Evolutionary conservation across 805 yeast species (phyloP), one percentile per base, ranked within the genome.

Genomic region (Ogataea pignaliae): DNA sequence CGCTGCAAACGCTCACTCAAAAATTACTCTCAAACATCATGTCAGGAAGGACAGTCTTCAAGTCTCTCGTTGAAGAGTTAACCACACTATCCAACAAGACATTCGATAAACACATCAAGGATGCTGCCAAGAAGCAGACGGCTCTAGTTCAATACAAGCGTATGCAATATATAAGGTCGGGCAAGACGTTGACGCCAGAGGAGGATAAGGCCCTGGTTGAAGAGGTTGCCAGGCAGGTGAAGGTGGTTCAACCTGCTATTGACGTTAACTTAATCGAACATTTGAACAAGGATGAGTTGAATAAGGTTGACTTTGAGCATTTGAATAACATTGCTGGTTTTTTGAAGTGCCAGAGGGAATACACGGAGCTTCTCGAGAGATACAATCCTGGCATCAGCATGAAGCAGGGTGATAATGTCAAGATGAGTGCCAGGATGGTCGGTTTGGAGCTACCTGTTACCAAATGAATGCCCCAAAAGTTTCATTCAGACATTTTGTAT

Each of bases 311-410:
- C 34, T 48, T 48, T 43, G 53, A 64, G 30, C 81, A 82, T 55
- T 64, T 83, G 38, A 53, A 60, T n/a, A 89, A 86, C 56, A 73
- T 85, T 12, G 68, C 77, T 4, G 67, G 72, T 10, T 91, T 79
- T 59, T 66, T 91, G 42, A 70, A 72, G 41, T 78, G 83, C 49
- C 97, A 91, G 63, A 72, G 93, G 51, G 78, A 72, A 11, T 91
- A 88, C 65, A 80, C 79, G 47, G 90, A 83, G 51, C 71, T 91
- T 39, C 70, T 90, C 36, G 93, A 85, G 53, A 75, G 95, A 53
- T 93, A 91, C 64, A 88, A 90, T 56, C 91, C 95, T 3, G 93
- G 96, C 2, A 70, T 84, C 48, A 78, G 78, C 21, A 78, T 85
- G 79, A 75, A 81, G 21, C 95, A 86, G 57, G 76, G 76, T 41